Base-by-base conservation (phyloP, 164 flowering plant species). In the Paratinospora sagittata region DNA sequence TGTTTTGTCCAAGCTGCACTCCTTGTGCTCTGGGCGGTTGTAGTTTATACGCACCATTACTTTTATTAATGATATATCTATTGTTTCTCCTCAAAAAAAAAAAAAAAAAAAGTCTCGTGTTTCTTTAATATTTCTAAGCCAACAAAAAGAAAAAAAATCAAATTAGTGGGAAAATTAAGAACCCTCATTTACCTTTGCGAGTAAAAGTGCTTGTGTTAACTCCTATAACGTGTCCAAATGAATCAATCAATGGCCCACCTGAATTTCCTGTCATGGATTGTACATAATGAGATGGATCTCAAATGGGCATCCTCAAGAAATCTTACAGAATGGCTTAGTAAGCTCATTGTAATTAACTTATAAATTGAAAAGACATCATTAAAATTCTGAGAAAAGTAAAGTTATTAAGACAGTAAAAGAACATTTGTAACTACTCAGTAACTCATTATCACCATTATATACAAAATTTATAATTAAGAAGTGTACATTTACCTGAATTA, bases 161-260 rank as follows among this genome's bases (percentile, higher is more conserved):
- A 41, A 37, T 1, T n/a, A 47, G 4, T 2, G 47, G 30, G 68
- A 14, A 24, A 41, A 26, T 23, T 3, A 19, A 39, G 26, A 30
- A 57, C 57, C 17, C 19, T 49, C 62, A 1, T 43, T 72, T 72
- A 93, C 98, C 98, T 90, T 84, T 90, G 57, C 93, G 92, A 72
- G 98, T 94, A 81, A 90, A 94, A 67, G 97, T 90, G 27, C 97
- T 87, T 8, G 98, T 94, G 75, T 92, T 92, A 26, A 94, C 97
- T 72, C 98, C 98, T 58, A 92, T 90, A 16, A 94, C 89, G 78
- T 87, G 95, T 23, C 98, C 98, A 70, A 85, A 70, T 10, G 98
- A 94, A 74, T 94, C 86, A 43, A 92, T 80, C 76, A 92, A 69
- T 1, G 98, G 98, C 27, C 98, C 97, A 21, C 98, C 98, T 14